A percentile compares a stretch with the other conserved stretches of the same genome.
Conservation (phyloP, 78 protist species). For the Trichosphaerium sp. region DNA sequence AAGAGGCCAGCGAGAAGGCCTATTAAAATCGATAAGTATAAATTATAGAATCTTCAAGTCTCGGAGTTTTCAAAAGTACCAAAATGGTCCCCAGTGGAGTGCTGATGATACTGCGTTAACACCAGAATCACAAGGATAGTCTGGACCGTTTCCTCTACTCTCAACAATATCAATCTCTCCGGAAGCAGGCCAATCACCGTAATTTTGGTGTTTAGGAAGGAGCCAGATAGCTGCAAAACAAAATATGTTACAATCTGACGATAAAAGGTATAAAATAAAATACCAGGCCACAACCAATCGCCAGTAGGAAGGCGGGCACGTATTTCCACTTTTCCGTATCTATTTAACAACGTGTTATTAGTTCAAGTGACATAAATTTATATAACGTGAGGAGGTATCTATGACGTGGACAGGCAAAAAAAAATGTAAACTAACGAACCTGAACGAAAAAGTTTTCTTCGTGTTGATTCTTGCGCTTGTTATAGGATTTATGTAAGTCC, state of each 20-base stretch:
- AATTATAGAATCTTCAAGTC: too few species aligned
- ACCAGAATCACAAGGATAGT: conserved; percentile 1
- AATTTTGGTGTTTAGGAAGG: background rate
- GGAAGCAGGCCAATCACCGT: background rate
- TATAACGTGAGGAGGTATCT: background rate
- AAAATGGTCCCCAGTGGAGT: conserved; percentile 19
- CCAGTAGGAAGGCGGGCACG: background rate
- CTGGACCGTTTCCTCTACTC: background rate
- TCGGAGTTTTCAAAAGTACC: too few species aligned
- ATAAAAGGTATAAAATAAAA: too few species aligned
- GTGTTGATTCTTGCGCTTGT: background rate
- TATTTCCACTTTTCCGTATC: background rate
- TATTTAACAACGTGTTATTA: background rate
- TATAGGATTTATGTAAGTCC: background rate
- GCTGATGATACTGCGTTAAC: background rate
- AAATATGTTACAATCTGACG: background rate
- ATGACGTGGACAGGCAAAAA: background rate
- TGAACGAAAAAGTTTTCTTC: background rate
- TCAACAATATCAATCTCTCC: conserved; percentile 1
- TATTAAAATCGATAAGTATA: too few species aligned
- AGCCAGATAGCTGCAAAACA: background rate
- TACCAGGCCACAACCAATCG: conserved; percentile 8
- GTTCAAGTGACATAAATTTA: too few species aligned
- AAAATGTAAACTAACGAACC: background rate
- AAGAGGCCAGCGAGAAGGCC: too few species aligned